Evolutionary conservation across 768 basidiomycete genomes (phyloP).

Genomic region (Lactifluus rugatus): DNA sequence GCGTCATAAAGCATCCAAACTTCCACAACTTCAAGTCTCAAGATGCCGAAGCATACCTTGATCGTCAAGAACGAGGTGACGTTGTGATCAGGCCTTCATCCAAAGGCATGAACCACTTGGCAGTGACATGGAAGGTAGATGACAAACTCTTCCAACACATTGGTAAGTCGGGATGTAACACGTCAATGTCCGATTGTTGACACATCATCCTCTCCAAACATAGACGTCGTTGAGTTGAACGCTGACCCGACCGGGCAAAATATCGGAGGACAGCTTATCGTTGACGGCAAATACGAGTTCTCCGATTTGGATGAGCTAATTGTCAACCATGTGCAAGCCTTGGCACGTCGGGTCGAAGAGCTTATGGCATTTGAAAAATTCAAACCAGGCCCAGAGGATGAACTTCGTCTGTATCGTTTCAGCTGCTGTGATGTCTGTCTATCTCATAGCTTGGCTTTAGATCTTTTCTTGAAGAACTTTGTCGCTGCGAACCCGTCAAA

Average conservation of each 20-base stretch:
- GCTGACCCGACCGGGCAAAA: slow-evolving; percentile 62
- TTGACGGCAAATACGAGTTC: slow-evolving; percentile 73
- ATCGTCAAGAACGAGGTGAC: slow-evolving; percentile 87
- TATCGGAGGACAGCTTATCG: slow-evolving; percentile 52
- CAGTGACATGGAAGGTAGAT: slow-evolving; percentile 98
- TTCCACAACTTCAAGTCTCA: slow-evolving; percentile 91
- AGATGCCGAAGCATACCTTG: slow-evolving; percentile 83
- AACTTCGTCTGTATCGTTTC: slow-evolving; percentile 62
- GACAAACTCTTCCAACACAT: slow-evolving; percentile 94
- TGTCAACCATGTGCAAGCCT: slow-evolving; percentile 92
- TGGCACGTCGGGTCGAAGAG: slow-evolving; percentile 88
- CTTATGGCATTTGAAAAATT: slow-evolving; percentile 93
- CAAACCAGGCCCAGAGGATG: slow-evolving; percentile 78
- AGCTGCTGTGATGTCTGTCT: background rate
- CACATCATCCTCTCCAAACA: background rate
- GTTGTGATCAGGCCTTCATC: slow-evolving; percentile 95
- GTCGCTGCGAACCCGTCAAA: slow-evolving; percentile 89
- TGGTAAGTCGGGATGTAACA: slow-evolving; percentile 39
- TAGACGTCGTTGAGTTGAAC: slow-evolving; percentile 61
- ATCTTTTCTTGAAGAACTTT: slow-evolving; percentile 80
- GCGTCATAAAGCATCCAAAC: slow-evolving; percentile 95
- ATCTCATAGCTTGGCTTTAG: slow-evolving; percentile 31
- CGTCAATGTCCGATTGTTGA: background rate
- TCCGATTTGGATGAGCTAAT: slow-evolving; percentile 94
- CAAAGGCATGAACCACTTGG: slow-evolving; percentile 85